A percentile compares a stretch with the other conserved stretches of the same genome.
Conservation (phyloP, 371 early-diverging fungal species). For the Nematocida ausubeli region DNA sequence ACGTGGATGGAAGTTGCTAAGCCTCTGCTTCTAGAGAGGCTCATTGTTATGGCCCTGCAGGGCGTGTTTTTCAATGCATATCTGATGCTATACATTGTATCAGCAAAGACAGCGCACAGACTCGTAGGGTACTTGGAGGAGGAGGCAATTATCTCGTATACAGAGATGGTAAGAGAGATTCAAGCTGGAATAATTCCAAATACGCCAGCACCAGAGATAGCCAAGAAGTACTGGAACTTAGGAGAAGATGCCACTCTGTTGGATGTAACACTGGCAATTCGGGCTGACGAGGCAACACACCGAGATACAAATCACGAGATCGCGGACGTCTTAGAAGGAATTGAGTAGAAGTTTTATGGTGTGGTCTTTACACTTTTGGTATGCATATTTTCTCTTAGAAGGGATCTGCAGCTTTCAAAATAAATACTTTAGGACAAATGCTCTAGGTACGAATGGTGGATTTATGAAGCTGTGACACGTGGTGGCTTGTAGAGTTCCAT, state of each 20-base stretch:
- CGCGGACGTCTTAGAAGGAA: conserved; percentile 33
- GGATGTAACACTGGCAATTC: conserved; percentile 82
- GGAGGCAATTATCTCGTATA: conserved; percentile 85
- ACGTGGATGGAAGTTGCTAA: conserved; percentile 76
- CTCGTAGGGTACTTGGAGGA: conserved; percentile 74
- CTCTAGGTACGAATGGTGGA: too few relatives aligned
- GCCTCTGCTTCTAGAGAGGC: conserved; percentile 71
- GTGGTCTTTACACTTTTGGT: too few relatives aligned
- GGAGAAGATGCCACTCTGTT: conserved; percentile 75
- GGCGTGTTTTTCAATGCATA: conserved; percentile 82
- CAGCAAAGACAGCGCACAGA: conserved; percentile 78
- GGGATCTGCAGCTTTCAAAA: too few relatives aligned
- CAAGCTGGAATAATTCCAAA: conserved; percentile 74
- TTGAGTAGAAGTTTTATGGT: too few relatives aligned
- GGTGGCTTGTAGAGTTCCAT: too few relatives aligned
- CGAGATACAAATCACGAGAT: conserved; percentile 77
- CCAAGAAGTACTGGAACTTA: conserved; percentile 83
- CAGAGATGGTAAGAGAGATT: conserved; percentile 79
- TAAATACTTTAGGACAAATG: too few relatives aligned
- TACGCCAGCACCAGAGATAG: conserved; percentile 73
- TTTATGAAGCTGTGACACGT: too few relatives aligned
- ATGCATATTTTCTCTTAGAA: too few relatives aligned
- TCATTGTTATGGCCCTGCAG: conserved; percentile 72
- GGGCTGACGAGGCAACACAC: conserved; percentile 86
- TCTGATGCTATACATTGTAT: conserved; percentile 75